Base-by-base conservation (phyloP, 805 yeast genomes). In the Helenozyma baotianmanensis region DNA sequence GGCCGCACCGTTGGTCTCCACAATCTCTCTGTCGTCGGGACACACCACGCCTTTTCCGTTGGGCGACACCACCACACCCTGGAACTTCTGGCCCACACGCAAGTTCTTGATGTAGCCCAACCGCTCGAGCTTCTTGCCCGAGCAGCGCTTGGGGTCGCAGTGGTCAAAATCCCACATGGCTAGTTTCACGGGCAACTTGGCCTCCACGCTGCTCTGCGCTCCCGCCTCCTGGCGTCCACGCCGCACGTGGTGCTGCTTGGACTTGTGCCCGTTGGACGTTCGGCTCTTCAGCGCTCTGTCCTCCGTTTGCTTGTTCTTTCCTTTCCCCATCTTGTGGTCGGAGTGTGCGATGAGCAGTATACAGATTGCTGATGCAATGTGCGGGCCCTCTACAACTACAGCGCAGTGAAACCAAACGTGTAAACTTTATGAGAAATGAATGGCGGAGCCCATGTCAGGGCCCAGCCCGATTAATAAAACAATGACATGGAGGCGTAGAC, bases 101-200 rank as follows among this genome's bases (percentile, higher is more conserved):
- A 92, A 55, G 33, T 76, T 75, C 40, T 78, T 76, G 31, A 92
- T 89, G 14, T 87, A 60, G 1, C 97, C 97, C 14, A 90, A 58
- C 35, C 97, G 70, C 51, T 87, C 96, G 19, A 92, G 68, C 55
- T 88, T 89, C 64, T 92, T 92, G 13, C 98, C 98, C 45, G 94
- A 82, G 56, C 98, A 92, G 53, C 97, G 72, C 54, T 92, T 92
- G 1, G 98, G 98, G 60, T 92, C 98, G 64, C 98, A 92, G 54
- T 92, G 98, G 45, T 89, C 96, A 53, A 92, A 92, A 57, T 92
- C 98, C 96, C 98, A 90, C 98, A 90, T 90, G 12, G 96, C 97
- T 42, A 89, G 58, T 51, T 86, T 88, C 21, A 82, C 81, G 1
- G 95, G 96, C 51, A 86, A 84, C 31, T 71, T 42, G 29, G 47